A percentile compares a stretch with the other conserved stretches of the same genome.
phyloP scores from a whole-genome alignment of 2,329 filamentous ascomycete genomes.

The Coniochaeta prunicola region DNA sequence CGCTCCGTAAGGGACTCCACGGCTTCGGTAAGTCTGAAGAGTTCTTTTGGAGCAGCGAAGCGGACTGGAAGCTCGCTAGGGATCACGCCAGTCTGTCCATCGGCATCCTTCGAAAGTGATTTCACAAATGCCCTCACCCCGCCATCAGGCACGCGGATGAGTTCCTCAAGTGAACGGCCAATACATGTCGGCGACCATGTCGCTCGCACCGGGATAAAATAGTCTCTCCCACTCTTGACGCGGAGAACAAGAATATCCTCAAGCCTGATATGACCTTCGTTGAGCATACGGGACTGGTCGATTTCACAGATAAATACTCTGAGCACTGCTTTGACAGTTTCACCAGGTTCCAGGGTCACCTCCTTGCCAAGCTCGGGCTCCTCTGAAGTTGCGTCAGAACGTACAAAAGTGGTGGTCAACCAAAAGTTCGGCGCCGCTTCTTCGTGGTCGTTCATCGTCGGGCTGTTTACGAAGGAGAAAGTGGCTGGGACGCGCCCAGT shows the following conservation, averaged over 20 bases:
- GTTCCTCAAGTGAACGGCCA: slow-evolving; percentile 77
- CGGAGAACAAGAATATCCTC: slow-evolving; percentile 87
- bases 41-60: slow-evolving; percentile 78
- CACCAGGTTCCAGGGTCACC: slow-evolving; percentile 74
- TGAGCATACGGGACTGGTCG: slow-evolving; percentile 60
- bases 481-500: slow-evolving; percentile 76
- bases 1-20: slow-evolving; percentile 54
- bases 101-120: slow-evolving; percentile 21
- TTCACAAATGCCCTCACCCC: slow-evolving; percentile 55
- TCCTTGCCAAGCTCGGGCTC: slow-evolving; percentile 29
- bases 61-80: slow-evolving; percentile 52
- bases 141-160: slow-evolving; percentile 78
- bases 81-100: slow-evolving; percentile 37
- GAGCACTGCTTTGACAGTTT: slow-evolving; percentile 66
- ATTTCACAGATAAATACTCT: slow-evolving; percentile 60
- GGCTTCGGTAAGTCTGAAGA: slow-evolving; percentile 82
- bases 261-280: slow-evolving; percentile 56
- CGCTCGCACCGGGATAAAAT: slow-evolving; percentile 79
- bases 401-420: slow-evolving; percentile 62
- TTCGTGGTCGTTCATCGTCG: slow-evolving; percentile 39
- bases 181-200: slow-evolving; percentile 78
- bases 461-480: slow-evolving; percentile 72
- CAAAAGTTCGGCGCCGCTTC: slow-evolving; percentile 45
- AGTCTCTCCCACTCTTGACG: slow-evolving; percentile 76
- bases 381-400: slow-evolving; percentile 31